These are phyloP conservation scores for Hygrophila difformis DNA, from an alignment of 257 asterid species.

Conservation along the genomic window DNA sequence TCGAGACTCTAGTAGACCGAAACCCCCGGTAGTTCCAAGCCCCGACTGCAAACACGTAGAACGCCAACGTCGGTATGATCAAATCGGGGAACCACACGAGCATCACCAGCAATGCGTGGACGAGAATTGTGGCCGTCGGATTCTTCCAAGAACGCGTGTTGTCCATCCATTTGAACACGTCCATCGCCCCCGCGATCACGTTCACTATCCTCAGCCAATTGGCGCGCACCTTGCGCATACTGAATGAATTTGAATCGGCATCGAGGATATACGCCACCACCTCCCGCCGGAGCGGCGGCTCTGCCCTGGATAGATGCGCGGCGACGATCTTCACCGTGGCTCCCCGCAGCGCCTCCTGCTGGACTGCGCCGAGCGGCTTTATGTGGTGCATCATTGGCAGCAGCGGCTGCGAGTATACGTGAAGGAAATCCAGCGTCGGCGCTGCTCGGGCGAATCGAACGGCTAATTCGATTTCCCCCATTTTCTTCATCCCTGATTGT, in stretches of 20 bases:
- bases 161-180: conserved; percentile 60
- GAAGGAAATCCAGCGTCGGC: conserved; percentile 64
- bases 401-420: conserved; percentile 61
- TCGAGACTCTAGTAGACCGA: conserved; percentile 31
- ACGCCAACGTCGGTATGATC: conserved; percentile 60
- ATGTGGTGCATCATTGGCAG: conserved; percentile 78
- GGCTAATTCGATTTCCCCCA: conserved; percentile 79
- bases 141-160: conserved; percentile 88
- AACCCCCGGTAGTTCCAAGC: conserved; percentile 83
- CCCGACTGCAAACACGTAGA: conserved; percentile 64
- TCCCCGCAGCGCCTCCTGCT: conserved; percentile 49
- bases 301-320: conserved; percentile 52
- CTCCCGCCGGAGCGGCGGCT: conserved; percentile 75
- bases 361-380: conserved; percentile 62
- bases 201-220: conserved; percentile 72
- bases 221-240: conserved; percentile 74
- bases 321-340: conserved; percentile 53
- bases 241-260: conserved; percentile 54
- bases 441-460: conserved; percentile 51
- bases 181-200: conserved; percentile 60
- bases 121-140: conserved; percentile 64
- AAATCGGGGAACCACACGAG: conserved; percentile 80
- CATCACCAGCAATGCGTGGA: conserved; percentile 55
- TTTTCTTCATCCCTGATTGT: conserved; percentile 60
- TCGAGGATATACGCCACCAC: conserved; percentile 77